Base-by-base conservation (phyloP, 352 stramenopile genomes). In the Peronospora belbahrii region DNA sequence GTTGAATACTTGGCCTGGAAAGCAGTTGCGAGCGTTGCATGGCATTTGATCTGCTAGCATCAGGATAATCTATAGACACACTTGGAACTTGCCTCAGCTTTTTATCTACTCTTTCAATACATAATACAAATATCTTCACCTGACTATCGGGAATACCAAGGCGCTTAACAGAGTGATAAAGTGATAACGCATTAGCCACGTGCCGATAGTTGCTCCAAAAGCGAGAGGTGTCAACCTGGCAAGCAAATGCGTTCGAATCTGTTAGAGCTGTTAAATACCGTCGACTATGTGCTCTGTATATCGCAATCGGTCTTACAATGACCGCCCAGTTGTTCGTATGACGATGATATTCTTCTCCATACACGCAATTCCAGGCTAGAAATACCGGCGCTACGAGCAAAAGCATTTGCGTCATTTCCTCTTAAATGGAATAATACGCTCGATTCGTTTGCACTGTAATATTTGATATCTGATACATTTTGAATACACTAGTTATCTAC, bases 161-260 rank as follows among this genome's bases (percentile, higher is more conserved):
- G 15, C 81, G 64, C 63, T 96, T 96, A 8, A 97, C 78, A 6
- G 92, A 86, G 58, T 96, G 74, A 46, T 98, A 98, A 19, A 98
- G 74, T 31, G 85, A 95, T 27, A 98, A 67, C 36, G 88, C 88
- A 68, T 98, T 98, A 13, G 90, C 88, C 11, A 94, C 86, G 55
- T 98, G 95, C 27, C 95, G 85, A 67, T 98, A 98, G 66, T 98
- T 98, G 69, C 95, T 97, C 83, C 85, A 98, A 65, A 97, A 98
- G 69, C 89, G 82, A 67, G 89, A 97, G 22, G 91, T 97, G 23
- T 94, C 88, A 47, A 95, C 84, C 86, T 96, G 42, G 40, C 15
- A 49, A n/a, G 18, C 18, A 39, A 41, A 13, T 28, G 14, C 10
- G 19, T 20, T 22, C 7, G n/a, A n/a, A 13, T 2, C 8, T 23